phyloP scores from a whole-genome alignment of 73 alveolate genomes.

The Urostyla sp. region DNA sequence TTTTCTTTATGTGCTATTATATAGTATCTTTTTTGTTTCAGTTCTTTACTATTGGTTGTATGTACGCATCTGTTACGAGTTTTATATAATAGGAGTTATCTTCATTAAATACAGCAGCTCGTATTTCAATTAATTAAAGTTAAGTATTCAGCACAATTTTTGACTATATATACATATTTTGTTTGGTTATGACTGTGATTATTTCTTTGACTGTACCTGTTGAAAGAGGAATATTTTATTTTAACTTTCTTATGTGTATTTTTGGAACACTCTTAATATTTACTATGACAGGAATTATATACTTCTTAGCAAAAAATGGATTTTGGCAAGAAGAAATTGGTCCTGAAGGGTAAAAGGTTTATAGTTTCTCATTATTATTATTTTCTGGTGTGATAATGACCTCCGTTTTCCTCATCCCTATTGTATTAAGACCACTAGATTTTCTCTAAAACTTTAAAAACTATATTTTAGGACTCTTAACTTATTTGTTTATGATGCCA shows the following conservation, averaged over 20 bases:
- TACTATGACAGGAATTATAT: conserved; percentile 31
- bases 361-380: background rate
- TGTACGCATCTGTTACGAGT: background rate
- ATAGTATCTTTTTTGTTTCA: background rate
- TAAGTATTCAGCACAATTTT: background rate
- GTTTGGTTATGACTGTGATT: conserved; percentile 22
- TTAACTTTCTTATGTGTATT: background rate
- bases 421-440: conserved; percentile 2
- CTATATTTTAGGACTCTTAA: background rate
- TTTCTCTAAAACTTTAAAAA: background rate
- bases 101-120: background rate
- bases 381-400: background rate
- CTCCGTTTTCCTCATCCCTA: background rate
- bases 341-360: background rate
- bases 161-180: conserved; percentile 25
- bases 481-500: conserved; percentile 51
- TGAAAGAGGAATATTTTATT: conserved; percentile 10
- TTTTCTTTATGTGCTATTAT: background rate
- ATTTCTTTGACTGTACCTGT: conserved; percentile 24
- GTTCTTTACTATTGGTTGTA: background rate
- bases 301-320: conserved; percentile 5
- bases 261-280: conserved; percentile 14
- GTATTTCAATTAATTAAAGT: background rate
- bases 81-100: conserved; percentile 11
- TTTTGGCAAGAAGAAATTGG: background rate